Evolutionary conservation across 208 protist species (phyloP), one percentile per base, ranked within the genome.

Genomic region (Wallacemonas sp.): DNA sequence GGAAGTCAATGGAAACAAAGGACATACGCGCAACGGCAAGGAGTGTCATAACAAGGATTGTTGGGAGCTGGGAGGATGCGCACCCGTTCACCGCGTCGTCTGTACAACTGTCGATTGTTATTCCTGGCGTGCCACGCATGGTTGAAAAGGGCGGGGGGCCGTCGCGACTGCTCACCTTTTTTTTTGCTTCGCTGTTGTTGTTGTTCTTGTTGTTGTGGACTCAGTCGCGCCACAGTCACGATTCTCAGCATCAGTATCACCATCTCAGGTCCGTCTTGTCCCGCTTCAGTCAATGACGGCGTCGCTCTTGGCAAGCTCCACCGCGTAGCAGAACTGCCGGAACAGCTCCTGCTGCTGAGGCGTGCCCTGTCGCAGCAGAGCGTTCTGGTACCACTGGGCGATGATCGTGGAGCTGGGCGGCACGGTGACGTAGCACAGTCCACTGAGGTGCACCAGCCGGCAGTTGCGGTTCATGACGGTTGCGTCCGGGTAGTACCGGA

Each of bases 301-400:
- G 27, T 63, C 57, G n/a, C 57, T 63, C 38, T 63, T 30, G n/a
- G 75, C 80, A 8, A 23, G 23, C 9, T 67, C 44, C 24, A 77
- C 71, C 3, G 68, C 75, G 46, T 68, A 29, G 11, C 74, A 66
- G 65, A 94, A 92, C 26, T 78, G 62, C 4, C 29, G 17, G 26
- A 91, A 63, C 36, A 94, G 49, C 54, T 68, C 62, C 26, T 78
- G 65, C 70, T 92, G 85, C 62, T 85, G 72, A 29, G 75, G 66
- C 2, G 81, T 82, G 52, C 79, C 85, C 46, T 78, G 75, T 17
- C 63, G 67, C 71, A 88, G 49, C 26, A 72, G 75, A 29, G 78
- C 66, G 65, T 94, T 94, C 72, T 88, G 81, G 69, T 83, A 87
- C 88, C 88, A 94, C 67, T 81, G 69, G 43, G 83, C 84, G 29